A percentile compares a stretch with the other conserved stretches of the same genome.
Evolutionary conservation across 2,329 filamentous ascomycete species (phyloP).

Genomic region (Bisporella sp.): DNA sequence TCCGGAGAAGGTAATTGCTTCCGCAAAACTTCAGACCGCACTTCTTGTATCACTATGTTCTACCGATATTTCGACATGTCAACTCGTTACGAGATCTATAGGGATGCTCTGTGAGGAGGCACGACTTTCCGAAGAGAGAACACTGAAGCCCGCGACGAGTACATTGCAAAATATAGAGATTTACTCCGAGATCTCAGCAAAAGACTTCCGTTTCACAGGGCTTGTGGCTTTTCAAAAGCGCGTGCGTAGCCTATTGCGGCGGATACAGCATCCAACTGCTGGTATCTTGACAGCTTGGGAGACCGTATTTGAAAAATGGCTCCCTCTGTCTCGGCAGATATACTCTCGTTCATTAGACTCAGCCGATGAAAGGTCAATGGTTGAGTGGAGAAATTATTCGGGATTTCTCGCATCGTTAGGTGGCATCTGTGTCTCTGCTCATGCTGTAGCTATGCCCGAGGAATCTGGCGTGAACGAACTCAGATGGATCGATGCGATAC

Average conservation of each 20-base stretch:
- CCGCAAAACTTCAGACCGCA: constrained; percentile 52
- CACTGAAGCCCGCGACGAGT: constrained; percentile 42
- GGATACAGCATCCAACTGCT: constrained; percentile 54
- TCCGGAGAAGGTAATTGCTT: constrained; percentile 44
- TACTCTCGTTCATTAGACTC: constrained; percentile 43
- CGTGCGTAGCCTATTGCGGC: constrained; percentile 50
- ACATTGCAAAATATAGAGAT: constrained; percentile 54
- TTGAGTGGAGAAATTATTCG: constrained; percentile 63
- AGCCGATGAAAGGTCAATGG: constrained; percentile 48
- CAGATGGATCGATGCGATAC: constrained; percentile 52
- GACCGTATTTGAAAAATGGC: constrained; percentile 57
- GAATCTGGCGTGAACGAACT: constrained; percentile 50
- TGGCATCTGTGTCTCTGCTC: constrained; percentile 57
- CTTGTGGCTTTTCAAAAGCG: constrained; percentile 65
- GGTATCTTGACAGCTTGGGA: constrained; percentile 65
- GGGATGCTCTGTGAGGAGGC: constrained; percentile 57
- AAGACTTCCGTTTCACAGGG: constrained; percentile 59
- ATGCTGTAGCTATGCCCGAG: constrained; percentile 41
- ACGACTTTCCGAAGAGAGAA: constrained; percentile 44
- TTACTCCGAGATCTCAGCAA: constrained; percentile 56
- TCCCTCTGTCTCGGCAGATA: constrained; percentile 56
- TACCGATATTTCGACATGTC: constrained; percentile 57
- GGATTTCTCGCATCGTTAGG: constrained; percentile 62
- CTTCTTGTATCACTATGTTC: constrained; percentile 59
- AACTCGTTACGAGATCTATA: constrained; percentile 56